Conservation (phyloP, 2,329 filamentous ascomycete species). For the Scedosporium dehoogii region DNA sequence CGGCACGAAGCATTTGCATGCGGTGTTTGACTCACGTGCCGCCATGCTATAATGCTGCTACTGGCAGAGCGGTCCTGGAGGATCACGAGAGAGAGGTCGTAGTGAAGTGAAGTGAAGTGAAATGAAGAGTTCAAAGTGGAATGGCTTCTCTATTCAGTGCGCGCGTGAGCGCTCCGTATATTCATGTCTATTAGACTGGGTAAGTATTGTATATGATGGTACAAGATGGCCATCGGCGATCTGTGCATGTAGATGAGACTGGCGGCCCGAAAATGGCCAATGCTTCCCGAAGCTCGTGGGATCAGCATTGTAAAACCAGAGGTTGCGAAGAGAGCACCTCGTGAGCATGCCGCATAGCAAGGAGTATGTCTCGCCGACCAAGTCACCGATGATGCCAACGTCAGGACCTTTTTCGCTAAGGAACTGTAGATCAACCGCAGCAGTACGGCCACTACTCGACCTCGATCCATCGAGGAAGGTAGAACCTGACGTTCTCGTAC, state of each 20-base stretch:
- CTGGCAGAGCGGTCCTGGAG: background rate
- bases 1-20: too few species aligned
- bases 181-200: background rate
- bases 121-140: background rate
- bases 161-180: background rate
- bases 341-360: too few species aligned
- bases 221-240: background rate
- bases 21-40: background rate
- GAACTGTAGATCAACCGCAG: too few species aligned
- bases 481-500: slow-evolving; percentile 84
- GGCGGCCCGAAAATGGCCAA: too few species aligned
- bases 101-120: background rate
- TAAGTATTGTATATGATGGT: background rate
- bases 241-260: background rate
- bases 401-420: too few species aligned
- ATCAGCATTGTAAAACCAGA: too few species aligned
- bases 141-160: background rate
- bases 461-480: slow-evolving; percentile 35
- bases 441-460: background rate
- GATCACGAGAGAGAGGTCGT: background rate
- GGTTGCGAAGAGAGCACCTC: too few species aligned
- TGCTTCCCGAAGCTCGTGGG: too few species aligned
- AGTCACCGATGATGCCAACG: too few species aligned
- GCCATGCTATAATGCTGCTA: too few species aligned
- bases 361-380: too few species aligned